Conservation (phyloP, 345 rosid genomes). For the Adansonia digitata region DNA sequence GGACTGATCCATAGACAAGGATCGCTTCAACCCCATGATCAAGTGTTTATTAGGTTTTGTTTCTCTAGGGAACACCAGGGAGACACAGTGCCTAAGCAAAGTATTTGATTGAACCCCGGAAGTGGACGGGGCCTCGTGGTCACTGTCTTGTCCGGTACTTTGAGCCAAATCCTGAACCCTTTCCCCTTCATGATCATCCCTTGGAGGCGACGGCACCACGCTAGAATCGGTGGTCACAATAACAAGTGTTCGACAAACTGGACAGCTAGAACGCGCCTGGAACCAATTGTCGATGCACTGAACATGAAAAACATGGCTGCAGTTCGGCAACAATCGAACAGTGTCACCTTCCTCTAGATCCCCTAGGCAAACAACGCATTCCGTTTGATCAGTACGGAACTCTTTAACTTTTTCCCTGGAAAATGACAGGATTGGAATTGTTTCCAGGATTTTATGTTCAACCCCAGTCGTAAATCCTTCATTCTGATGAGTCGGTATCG, state of each 20-base stretch:
- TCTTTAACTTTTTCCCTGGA: background rate
- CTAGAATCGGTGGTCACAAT: background rate
- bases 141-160: background rate
- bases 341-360: conserved; percentile 44
- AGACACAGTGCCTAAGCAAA: conserved; percentile 19
- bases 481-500: background rate
- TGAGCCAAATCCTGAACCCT: background rate
- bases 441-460: conserved; percentile 28
- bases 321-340: conserved; percentile 57
- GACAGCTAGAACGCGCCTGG: conserved; percentile 51
- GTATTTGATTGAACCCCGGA: background rate
- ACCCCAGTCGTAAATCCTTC: conserved; percentile 20
- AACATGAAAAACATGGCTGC: conserved; percentile 69
- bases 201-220: too few relatives aligned
- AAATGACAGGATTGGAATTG: conserved; percentile 36
- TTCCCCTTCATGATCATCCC: background rate
- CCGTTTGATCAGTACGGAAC: conserved; percentile 21
- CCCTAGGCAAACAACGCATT: conserved; percentile 53
- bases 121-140: background rate
- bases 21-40: conserved; percentile 18
- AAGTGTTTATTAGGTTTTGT: background rate
- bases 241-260: conserved; percentile 50
- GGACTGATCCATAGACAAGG: conserved; percentile 38
- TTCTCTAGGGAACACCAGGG: conserved; percentile 18
- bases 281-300: conserved; percentile 73